Percentiles rank a stretch among this genome's conserved stretches.
These are phyloP conservation scores for Solanum medicagineum DNA, from an alignment of 257 asterid species.

Conservation along the genomic window DNA sequence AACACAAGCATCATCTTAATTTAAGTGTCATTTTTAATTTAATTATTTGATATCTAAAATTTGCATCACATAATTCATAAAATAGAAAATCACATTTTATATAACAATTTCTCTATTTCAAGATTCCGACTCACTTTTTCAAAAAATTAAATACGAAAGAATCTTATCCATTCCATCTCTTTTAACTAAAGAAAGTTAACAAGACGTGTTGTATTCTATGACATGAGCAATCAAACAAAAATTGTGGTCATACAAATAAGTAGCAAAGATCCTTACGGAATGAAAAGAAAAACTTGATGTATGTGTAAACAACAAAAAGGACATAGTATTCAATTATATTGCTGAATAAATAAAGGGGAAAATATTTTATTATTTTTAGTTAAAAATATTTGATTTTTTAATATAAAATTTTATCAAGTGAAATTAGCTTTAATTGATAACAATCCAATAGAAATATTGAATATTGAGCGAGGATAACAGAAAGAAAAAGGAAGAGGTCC, in stretches of 20 bases:
- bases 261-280: not conserved
- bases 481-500: slow-evolving; percentile 1
- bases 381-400: too few relatives aligned
- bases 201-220: not conserved
- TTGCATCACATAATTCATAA: not conserved
- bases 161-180: not conserved
- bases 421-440: not conserved
- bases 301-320: not conserved
- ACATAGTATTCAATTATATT: too few relatives aligned
- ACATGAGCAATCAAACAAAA: not conserved
- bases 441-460: not conserved
- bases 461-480: not conserved
- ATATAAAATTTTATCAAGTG: accelerated
- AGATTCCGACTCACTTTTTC: not conserved
- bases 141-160: not conserved
- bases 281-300: not conserved
- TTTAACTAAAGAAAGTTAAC: not conserved
- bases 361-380: not conserved
- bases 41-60: not conserved
- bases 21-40: not conserved
- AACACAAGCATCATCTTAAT: not conserved
- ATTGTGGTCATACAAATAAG: not conserved
- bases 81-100: not conserved
- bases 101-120: not conserved
- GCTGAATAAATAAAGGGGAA: not conserved